Base-by-base conservation (phyloP, 2,329 filamentous ascomycete species). In the Alternaria triticina region DNA sequence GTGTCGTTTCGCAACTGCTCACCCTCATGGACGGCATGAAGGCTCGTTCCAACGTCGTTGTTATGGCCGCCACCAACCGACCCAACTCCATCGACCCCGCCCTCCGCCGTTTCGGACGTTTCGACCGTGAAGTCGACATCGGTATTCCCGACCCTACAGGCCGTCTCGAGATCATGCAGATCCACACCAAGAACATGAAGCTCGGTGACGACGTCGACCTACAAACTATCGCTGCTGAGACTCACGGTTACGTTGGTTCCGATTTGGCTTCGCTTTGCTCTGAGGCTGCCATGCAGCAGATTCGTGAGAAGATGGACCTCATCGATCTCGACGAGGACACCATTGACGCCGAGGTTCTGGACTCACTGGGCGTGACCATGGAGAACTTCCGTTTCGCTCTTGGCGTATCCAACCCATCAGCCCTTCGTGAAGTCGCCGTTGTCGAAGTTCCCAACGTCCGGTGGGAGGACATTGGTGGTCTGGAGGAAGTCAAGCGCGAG, bases 171-270 rank as follows among this genome's bases (percentile, higher is more conserved):
- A 98, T 99, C 78, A 90, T 99, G 65, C 93, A 97, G 83, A 99
- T 99, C 73, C 96, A 99, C 88, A 99, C 96, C 83, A 99, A 99
- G 91, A 99, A 99, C 89, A 99, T 99, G 96, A 99, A 99, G 87
- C 89, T 99, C 66, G 94, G 84, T 64, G 96, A 98, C 62, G 96
- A 98, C 74, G 96, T 99, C 66, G 96, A 99, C 77, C 89, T 99
- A 47, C 95, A 97, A 86, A 91, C 94, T 77, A 97, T 99, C 77
- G 96, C 96, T 58, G 89, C 96, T 28, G 96, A 99, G 86, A 99
- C 96, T 50, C 96, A 99, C 86, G 96, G 96, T 85, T 99, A 98
- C 76, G 96, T 99, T 71, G 96, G 96, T 86, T 98, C 96, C 30
- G 96, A 99, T 90, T 87, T 99, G 81, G 96, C 96, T 63, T 97